Evolutionary conservation across 345 rosid species (phyloP).

Genomic region (Pseudoturritis turrita): DNA sequence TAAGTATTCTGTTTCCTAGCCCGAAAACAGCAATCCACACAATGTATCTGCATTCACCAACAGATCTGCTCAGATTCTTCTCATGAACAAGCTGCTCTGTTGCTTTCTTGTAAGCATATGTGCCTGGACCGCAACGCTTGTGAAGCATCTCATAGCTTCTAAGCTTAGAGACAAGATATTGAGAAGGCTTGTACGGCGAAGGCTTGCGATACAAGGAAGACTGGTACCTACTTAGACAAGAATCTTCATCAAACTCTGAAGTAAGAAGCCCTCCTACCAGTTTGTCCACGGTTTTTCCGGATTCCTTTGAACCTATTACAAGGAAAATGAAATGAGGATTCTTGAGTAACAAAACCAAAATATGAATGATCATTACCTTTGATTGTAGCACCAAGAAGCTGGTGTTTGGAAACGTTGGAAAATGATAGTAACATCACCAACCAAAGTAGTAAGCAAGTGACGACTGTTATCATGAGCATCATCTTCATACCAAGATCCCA

Average conservation of each 20-base stretch:
- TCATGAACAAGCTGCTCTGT: constrained; percentile 25
- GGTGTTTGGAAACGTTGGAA: background rate
- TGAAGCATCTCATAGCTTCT: constrained; percentile 54
- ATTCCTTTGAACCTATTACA: constrained; percentile 25
- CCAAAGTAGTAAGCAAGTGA: background rate
- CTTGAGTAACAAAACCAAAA: background rate
- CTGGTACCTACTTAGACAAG: constrained; percentile 47
- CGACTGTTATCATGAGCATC: background rate
- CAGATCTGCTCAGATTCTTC: background rate
- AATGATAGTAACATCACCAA: background rate
- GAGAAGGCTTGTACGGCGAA: constrained; percentile 38
- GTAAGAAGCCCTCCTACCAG: constrained; percentile 45
- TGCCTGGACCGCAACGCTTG: constrained; percentile 51
- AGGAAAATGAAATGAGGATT: background rate
- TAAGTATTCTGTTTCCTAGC: constrained; percentile 54
- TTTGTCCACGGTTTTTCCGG: constrained; percentile 19
- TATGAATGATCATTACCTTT: background rate
- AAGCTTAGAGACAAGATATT: constrained; percentile 47
- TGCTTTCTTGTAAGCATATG: constrained; percentile 41
- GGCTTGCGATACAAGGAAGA: constrained; percentile 41
- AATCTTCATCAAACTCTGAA: constrained; percentile 36
- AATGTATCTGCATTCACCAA: constrained; percentile 43
- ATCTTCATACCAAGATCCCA: background rate
- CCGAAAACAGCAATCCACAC: constrained; percentile 53
- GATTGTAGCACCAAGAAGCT: background rate